Conservation (phyloP, 495 filamentous ascomycete species). For the Baudoinia panamericana region DNA sequence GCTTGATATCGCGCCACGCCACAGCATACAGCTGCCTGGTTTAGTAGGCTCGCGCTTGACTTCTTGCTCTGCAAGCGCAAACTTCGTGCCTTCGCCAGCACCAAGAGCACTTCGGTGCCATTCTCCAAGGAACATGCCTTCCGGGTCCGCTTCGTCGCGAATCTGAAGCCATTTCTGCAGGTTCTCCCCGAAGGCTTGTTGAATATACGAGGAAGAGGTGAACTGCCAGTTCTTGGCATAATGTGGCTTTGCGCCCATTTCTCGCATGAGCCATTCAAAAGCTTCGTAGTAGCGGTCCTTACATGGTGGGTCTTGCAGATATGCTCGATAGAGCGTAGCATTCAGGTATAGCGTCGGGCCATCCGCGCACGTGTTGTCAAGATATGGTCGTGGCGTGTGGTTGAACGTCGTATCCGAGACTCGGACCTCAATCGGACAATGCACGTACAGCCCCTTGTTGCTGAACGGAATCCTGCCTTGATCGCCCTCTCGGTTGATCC, state of each 20-base stretch:
- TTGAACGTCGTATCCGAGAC: slow-evolving; percentile 59
- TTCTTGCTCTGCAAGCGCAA: slow-evolving; percentile 38
- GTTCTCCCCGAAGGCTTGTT: slow-evolving; percentile 40
- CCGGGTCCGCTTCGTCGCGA: slow-evolving; percentile 62
- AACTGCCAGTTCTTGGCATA: slow-evolving; percentile 93
- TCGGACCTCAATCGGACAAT: slow-evolving; percentile 86
- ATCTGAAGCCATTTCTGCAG: slow-evolving; percentile 55
- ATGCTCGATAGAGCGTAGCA: slow-evolving; percentile 87
- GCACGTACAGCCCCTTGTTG: slow-evolving; percentile 67
- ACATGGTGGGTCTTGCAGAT: slow-evolving; percentile 67
- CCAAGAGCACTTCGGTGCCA: slow-evolving; percentile 74
- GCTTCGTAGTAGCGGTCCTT: slow-evolving; percentile 73
- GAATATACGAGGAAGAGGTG: slow-evolving; percentile 42
- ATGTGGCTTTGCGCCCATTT: slow-evolving; percentile 79
- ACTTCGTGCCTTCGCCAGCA: slow-evolving; percentile 16
- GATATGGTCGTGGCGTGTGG: slow-evolving; percentile 50
- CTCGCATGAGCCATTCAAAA: slow-evolving; percentile 92
- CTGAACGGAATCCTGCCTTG: slow-evolving; percentile 60
- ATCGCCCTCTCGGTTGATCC: slow-evolving; percentile 53
- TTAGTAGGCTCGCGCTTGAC: slow-evolving; percentile 17
- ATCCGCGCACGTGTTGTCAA: slow-evolving; percentile 56
- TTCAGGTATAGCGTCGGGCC: slow-evolving; percentile 87
- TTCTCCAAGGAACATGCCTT: slow-evolving; percentile 82
- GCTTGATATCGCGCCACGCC: background rate
- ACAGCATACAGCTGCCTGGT: slow-evolving; percentile 13